phyloP scores from a whole-genome alignment of 345 rosid species.

The Citrus medica region DNA sequence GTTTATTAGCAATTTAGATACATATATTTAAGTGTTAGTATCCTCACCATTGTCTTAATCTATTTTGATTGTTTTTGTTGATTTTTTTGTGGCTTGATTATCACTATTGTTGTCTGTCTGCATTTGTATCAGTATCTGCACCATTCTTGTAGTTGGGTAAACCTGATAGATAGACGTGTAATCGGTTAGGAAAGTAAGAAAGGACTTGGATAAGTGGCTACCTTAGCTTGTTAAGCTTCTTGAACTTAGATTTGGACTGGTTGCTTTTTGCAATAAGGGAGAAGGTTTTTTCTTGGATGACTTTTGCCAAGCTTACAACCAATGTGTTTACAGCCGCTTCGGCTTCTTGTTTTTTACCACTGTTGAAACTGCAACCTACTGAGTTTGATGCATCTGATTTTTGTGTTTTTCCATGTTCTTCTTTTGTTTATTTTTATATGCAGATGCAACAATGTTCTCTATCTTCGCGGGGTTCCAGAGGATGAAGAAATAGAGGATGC shows the following conservation, averaged over 20 bases:
- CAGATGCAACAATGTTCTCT: conserved; percentile 94
- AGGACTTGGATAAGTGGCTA: neutral
- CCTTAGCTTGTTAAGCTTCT: neutral
- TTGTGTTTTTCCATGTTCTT: neutral
- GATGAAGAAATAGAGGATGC: conserved; percentile 91
- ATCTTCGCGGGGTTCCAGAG: conserved; percentile 90
- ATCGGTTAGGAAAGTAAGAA: neutral
- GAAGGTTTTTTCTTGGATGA: too few relatives aligned
- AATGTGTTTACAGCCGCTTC: neutral
- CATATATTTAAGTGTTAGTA: neutral
- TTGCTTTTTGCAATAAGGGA: neutral
- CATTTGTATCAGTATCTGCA: neutral
- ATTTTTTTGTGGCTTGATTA: neutral
- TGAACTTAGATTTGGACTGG: neutral
- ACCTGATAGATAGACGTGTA: neutral
- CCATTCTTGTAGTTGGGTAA: neutral
- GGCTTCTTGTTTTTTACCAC: neutral
- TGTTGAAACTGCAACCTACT: neutral
- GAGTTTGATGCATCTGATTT: neutral
- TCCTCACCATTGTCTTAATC: neutral
- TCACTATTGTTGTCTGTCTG: neutral
- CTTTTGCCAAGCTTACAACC: neutral
- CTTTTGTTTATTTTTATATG: neutral
- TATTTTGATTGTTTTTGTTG: neutral
- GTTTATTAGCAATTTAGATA: neutral